Percentiles rank a stretch among this genome's conserved stretches.
Evolutionary conservation across 179 eudicot genomes (phyloP).

Genomic region (Patellifolia procumbens): DNA sequence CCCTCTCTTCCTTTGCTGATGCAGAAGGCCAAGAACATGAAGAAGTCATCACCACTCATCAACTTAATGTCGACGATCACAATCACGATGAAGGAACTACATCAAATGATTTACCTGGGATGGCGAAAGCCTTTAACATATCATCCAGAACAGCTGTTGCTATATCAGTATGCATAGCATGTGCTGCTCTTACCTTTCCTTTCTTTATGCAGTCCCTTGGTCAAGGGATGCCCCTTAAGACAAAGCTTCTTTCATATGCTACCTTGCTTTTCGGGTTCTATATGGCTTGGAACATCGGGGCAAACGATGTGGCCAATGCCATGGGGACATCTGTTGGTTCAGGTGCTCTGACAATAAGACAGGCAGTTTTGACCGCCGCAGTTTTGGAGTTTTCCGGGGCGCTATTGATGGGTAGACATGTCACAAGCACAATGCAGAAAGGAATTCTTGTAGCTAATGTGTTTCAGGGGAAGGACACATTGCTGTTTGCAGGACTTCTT

Average conservation of each 20-base stretch:
- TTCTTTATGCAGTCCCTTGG: constrained; percentile 70
- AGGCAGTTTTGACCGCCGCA: constrained; percentile 87
- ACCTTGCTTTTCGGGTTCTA: constrained; percentile 85
- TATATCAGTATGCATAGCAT: constrained; percentile 74
- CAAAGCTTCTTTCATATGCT: constrained; percentile 58
- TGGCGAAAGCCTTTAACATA: constrained; percentile 84
- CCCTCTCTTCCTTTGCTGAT: constrained; percentile 77
- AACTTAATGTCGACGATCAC: constrained; percentile 15
- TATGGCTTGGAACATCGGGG: constrained; percentile 99
- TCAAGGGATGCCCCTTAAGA: constrained; percentile 60
- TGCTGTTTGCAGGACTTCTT: constrained; percentile 85
- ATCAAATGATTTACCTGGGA: constrained; percentile 44
- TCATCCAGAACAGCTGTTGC: constrained; percentile 72
- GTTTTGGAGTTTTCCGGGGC: constrained; percentile 94
- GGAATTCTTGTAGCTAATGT: constrained; percentile 87
- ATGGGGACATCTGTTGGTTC: constrained; percentile 99
- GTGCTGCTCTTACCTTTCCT: constrained; percentile 73
- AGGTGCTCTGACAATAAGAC: constrained; percentile 77
- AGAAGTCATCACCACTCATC: constrained; percentile 23
- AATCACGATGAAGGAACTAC: constrained; percentile 25
- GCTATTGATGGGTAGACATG: constrained; percentile 83
- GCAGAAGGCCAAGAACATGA: constrained; percentile 46
- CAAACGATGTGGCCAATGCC: constrained; percentile 97
- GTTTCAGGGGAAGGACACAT: constrained; percentile 82
- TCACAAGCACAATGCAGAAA: constrained; percentile 94